phyloP scores from a whole-genome alignment of 169 alveolate genomes.

The Cyclospora cayetanensis region DNA sequence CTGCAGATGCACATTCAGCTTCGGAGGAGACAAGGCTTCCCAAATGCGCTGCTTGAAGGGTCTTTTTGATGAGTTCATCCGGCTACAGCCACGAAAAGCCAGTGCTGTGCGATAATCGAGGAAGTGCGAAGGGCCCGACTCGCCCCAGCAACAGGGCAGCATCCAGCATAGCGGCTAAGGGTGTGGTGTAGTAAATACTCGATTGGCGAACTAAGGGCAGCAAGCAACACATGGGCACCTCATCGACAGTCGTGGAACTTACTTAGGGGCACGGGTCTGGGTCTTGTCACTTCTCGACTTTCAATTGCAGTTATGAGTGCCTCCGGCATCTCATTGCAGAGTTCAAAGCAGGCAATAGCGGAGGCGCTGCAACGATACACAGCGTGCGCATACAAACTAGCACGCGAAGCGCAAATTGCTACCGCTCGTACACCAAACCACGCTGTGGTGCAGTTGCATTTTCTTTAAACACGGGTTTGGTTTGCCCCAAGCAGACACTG shows the following conservation, averaged over 20 bases:
- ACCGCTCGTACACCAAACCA: too few relatives aligned
- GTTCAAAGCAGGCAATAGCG: constrained; percentile 80
- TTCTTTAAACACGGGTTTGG: not conserved
- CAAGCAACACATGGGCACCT: not conserved
- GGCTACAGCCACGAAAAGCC: not conserved
- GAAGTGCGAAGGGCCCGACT: too few relatives aligned
- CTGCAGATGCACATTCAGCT: constrained; percentile 61
- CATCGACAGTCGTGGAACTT: not conserved
- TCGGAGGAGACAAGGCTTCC: not conserved
- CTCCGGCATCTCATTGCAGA: constrained; percentile 77
- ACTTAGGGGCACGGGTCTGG: constrained; percentile 67
- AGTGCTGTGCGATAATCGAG: too few relatives aligned
- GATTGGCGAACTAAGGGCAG: not conserved
- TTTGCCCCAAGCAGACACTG: not conserved
- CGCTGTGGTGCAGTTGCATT: too few relatives aligned
- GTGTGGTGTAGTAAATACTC: not conserved
- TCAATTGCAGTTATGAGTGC: constrained; percentile 78
- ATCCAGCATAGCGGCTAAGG: not conserved
- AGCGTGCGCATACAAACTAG: too few relatives aligned
- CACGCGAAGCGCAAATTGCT: too few relatives aligned
- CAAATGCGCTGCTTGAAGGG: not conserved
- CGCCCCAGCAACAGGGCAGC: too few relatives aligned
- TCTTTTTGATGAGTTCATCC: not conserved
- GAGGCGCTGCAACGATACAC: constrained; percentile 89
- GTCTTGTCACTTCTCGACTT: constrained; percentile 44